Base-by-base conservation (phyloP, 1,139 yeast genomes). In the Geotrichum klebahnii region DNA sequence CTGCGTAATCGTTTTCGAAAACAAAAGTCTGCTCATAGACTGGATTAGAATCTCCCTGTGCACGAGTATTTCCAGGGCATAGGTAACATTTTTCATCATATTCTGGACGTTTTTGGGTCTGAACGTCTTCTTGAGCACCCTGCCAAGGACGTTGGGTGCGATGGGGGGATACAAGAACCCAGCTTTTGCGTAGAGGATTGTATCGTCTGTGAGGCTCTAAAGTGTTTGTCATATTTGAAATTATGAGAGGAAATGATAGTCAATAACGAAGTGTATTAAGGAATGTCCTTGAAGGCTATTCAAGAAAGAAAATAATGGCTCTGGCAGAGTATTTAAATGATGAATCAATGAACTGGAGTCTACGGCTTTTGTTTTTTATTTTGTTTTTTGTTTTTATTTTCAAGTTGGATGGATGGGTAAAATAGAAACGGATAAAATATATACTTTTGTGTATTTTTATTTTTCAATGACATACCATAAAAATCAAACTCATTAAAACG, bases 91-190 rank as follows among this genome's bases (percentile, higher is more conserved):
- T 77, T 26, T 78, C 77, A 60, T 84, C 92, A 61, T 78, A 82
- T 38, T 63, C 69, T 1, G 85, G 83, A 54, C 77, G 69, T 35
- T 66, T 60, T 19, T 70, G 72, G 48, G 67, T 72, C 50, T 67
- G 66, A 23, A 75, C 67, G 43, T 72, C 74, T 63, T 84, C 90
- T 57, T 80, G 74, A 57, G 82, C 86, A 44, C 90, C 90, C 65
- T 81, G 85, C 92, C 90, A 84, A 20, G 89, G 90, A 58, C 92
- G 75, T 64, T 82, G 82, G 32, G 89, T 80, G 53, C 92, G 72
- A 62, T 84, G 92, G 4, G 92, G 92, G 6, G 89, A 82, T 51
- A 85, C 84, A 49, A 84, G 71, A 28, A 84, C 79, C 78, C 82
- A 82, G 22, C 75, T 67, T 50, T 79, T 77, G 22, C 82, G 75